phyloP scores from a whole-genome alignment of 176 grass and related monocot genomes.

The Oryza nivara region DNA sequence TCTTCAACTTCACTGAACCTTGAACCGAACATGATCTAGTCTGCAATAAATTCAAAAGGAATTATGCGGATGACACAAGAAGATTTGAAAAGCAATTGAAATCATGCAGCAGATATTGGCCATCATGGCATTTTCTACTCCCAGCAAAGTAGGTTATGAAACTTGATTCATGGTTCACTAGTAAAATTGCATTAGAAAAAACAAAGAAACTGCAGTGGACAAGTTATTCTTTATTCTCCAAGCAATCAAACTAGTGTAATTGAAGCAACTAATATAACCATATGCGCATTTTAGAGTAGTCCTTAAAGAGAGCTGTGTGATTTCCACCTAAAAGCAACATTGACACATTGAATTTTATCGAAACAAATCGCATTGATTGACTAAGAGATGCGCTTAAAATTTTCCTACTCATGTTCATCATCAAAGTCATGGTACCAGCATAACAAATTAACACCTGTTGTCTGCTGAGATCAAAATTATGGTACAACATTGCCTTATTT shows the following conservation, averaged over 20 bases:
- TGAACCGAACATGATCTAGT: conserved; percentile 69
- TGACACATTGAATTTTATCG: background rate
- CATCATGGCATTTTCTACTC: background rate
- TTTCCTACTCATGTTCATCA: background rate
- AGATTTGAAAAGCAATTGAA: background rate
- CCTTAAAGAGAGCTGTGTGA: background rate
- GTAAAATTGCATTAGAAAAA: background rate
- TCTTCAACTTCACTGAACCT: conserved; percentile 88
- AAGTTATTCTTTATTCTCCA: background rate
- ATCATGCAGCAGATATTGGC: background rate
- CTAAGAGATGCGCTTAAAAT: background rate
- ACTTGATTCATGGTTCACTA: conserved; percentile 1
- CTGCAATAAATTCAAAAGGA: conserved; percentile 47
- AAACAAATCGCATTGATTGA: conserved; percentile 5
- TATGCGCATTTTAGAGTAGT: background rate
- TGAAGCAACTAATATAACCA: conserved; percentile 7
- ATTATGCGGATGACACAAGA: conserved; percentile 20
- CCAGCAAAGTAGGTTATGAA: conserved; percentile 14
- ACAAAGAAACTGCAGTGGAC: conserved; percentile 5
- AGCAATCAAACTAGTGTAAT: background rate
- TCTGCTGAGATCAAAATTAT: conserved; percentile 15
- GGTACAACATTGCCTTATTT: background rate
- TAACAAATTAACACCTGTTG: background rate
- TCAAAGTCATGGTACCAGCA: background rate
- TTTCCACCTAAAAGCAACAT: conserved; percentile 1